A percentile compares a stretch with the other conserved stretches of the same genome.
Evolutionary conservation across 2,329 filamentous ascomycete genomes (phyloP).

Genomic region (Cercospora sesami): DNA sequence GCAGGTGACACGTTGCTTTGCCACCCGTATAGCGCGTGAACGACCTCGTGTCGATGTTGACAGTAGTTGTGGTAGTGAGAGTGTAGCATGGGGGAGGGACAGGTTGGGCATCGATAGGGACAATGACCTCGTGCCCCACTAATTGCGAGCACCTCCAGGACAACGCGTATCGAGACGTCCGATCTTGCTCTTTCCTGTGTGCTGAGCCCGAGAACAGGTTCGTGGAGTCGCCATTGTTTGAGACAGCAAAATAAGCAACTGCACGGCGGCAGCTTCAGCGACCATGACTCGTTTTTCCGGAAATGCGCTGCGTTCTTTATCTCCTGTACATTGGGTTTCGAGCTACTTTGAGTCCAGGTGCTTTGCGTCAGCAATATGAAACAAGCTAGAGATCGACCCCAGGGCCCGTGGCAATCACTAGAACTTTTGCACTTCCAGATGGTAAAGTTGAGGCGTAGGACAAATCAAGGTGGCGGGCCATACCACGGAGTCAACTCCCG

Average conservation of each 20-base stretch:
- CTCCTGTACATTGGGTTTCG: background rate
- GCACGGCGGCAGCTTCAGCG: background rate
- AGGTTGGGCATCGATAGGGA: background rate
- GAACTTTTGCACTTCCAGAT: background rate
- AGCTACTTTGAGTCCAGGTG: background rate
- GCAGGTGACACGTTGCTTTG: background rate
- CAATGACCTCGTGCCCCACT: background rate
- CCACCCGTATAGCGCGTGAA: background rate
- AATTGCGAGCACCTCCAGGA: background rate
- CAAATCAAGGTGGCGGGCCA: background rate
- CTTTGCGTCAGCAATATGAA: background rate
- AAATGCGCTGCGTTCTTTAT: background rate
- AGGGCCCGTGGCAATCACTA: background rate
- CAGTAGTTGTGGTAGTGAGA: background rate
- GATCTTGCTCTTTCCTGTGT: background rate
- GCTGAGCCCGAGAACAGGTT: background rate
- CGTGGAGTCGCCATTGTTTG: background rate
- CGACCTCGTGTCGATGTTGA: background rate
- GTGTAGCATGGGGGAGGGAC: background rate
- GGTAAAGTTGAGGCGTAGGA: background rate
- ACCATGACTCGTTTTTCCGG: background rate
- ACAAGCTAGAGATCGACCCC: background rate
- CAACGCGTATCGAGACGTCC: background rate
- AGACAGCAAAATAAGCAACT: background rate
- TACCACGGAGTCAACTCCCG: slow-evolving; percentile 5